These are phyloP conservation scores for Cardamine occulta DNA, from an alignment of 345 rosid species.

Conservation along the genomic window DNA sequence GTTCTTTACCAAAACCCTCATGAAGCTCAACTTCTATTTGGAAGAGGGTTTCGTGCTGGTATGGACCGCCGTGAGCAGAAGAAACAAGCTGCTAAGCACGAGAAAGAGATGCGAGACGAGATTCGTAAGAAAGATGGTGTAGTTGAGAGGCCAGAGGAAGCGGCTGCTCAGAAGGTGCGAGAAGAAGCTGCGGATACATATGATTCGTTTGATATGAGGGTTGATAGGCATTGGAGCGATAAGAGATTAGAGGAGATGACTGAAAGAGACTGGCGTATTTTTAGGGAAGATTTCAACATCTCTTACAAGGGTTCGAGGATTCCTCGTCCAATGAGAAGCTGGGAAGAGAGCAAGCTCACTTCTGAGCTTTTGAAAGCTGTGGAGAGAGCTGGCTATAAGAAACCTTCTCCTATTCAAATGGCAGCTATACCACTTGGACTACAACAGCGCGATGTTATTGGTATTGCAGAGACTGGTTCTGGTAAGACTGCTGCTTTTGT, in stretches of 20 bases:
- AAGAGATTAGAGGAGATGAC: conserved; percentile 93
- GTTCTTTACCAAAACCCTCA: conserved; percentile 87
- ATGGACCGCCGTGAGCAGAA: conserved; percentile 98
- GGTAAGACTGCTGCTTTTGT: conserved; percentile 98
- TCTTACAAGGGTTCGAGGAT: conserved; percentile 93
- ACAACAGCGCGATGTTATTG: conserved; percentile 94
- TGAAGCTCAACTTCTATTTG: conserved; percentile 90
- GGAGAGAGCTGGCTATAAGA: conserved; percentile 87
- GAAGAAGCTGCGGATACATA: conserved; percentile 87
- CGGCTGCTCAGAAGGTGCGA: conserved; percentile 68
- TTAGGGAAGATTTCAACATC: conserved; percentile 87
- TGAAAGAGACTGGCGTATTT: conserved; percentile 96
- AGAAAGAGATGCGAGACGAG: conserved; percentile 88
- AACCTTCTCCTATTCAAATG: conserved; percentile 91
- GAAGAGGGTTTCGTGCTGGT: conserved; percentile 92
- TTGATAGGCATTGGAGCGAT: conserved; percentile 90
- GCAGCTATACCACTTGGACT: conserved; percentile 89
- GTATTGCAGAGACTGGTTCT: conserved; percentile 95
- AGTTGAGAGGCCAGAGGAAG: conserved; percentile 89
- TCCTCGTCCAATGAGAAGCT: conserved; percentile 92
- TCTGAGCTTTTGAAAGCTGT: conserved; percentile 79
- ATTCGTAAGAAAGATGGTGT: conserved; percentile 80
- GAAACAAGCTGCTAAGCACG: conserved; percentile 87
- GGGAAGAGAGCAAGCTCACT: conserved; percentile 82
- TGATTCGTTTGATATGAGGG: conserved; percentile 92